Evolutionary conservation across 2,329 filamentous ascomycete species (phyloP), one percentile per base, ranked within the genome.

Genomic region (Myriosclerotinia curreyana): DNA sequence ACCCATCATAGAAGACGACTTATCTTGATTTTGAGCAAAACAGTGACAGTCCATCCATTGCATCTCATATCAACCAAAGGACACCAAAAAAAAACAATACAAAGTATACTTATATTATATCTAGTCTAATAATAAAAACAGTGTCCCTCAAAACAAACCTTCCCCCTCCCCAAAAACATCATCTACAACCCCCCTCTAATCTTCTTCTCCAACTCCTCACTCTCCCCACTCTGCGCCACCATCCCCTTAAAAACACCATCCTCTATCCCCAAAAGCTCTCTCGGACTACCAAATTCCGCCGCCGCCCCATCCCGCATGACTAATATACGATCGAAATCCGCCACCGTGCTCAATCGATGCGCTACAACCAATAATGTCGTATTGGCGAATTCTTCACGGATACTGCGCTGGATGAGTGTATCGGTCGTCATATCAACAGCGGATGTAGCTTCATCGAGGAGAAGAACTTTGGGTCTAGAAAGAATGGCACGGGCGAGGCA

Each of bases 341-440:
- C 87, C 74, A 92, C 89, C 0, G 89, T 91, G 74, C 86, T 89
- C 60, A 92, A 79, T 4, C 89, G 81, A 71, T 92, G 89, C 1
- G 89, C 89, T 72, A 91, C 90, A 46, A 91, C 88, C 25, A 91
- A 75, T 34, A 91, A 78, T 1, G 88, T 91, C 50, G 83, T 84
- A 66, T 84, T 84, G 0, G 81, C 83, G 68, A 91, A 90, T 73
- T 90, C 86, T 71, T 88, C 85, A 42, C 88, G 83, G 70, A 92
- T 91, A 60, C 82, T 86, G 15, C 85, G 83, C 77, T 92, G 89
- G 70, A 92, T 92, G 38, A 90, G 80, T 2, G 81, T 78, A 73
- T 92, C 89, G 0, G 89, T 92, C 48, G 81, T 78, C 86, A 90
- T 90, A 75, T 92, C 89, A 7, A 92, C 88, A 0, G 89, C 88